Base-by-base conservation (phyloP, 768 basidiomycete genomes). In the Leccinum variicolor region DNA sequence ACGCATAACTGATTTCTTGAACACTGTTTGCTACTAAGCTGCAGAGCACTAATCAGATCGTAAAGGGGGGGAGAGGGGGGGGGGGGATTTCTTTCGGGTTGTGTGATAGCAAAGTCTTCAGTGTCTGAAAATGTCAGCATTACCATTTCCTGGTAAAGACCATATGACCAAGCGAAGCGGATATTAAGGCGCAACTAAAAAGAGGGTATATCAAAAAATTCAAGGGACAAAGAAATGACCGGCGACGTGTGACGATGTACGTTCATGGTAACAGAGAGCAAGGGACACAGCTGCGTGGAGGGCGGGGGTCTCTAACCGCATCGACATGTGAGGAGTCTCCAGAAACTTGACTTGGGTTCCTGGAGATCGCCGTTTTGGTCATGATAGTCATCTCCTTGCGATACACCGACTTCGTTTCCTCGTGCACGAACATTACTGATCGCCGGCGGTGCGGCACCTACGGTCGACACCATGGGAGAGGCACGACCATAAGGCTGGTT, bases 391-490 rank as follows among this genome's bases (percentile, higher is more conserved):
- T 76, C 85, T 61, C 77, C 83, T 66, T 84, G 83, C 53, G 85
- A 81, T 58, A 81, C 79, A 46, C 89, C 88, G 19, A 82, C 76
- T 70, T 89, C 86, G 34, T 86, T 89, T 53, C 77, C 88, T 64
- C 79, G 77, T 55, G 87, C 89, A 52, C 89, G 84, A 57, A 88
- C 82, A 64, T 83, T 82, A 73, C 84, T 90, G 60, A 91, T 72
- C 31, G 88, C 88, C 26, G 87, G 88, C 54, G 86, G 86, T 29
- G 81, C 87, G 39, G 84, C 85, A 43, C 81, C 82, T 48, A 84
- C 79, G 52, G 78, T 84, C 26, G 88, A 81, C 54, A 90, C 82
- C 90, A 93, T 93, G 17, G 90, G 90, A 41, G 90, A 92, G 28
- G 83, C 81, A 52, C 89, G 83, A n/a, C 88, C 87, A 64, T 92